These are phyloP conservation scores for Sporothrix mexicana DNA, from an alignment of 2,329 filamentous ascomycete species.

Conservation along the genomic window DNA sequence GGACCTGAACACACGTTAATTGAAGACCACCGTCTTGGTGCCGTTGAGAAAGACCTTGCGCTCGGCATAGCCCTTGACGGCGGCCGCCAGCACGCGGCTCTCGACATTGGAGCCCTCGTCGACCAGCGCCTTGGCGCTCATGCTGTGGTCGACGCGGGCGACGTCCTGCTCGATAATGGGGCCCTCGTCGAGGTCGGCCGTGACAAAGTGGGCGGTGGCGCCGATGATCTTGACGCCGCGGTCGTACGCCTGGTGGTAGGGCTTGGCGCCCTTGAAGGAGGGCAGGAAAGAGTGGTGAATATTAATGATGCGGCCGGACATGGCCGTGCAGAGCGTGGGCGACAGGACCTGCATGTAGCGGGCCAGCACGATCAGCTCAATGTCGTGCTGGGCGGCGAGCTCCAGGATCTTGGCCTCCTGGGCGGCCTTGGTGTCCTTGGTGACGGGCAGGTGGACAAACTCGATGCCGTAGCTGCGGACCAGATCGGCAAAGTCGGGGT, in stretches of 20 bases:
- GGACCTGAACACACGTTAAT: too few relatives aligned
- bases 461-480: conserved; percentile 78
- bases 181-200: conserved; percentile 82
- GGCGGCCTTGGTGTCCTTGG: conserved; percentile 73
- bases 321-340: conserved; percentile 73
- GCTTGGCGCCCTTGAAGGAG: conserved; percentile 85
- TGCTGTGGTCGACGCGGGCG: conserved; percentile 74
- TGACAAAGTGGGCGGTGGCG: conserved; percentile 85
- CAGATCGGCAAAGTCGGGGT: conserved; percentile 72
- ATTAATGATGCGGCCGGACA: conserved; percentile 89
- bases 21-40: conserved; percentile 80
- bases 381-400: conserved; percentile 68
- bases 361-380: conserved; percentile 81
- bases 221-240: conserved; percentile 88
- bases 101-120: conserved; percentile 84
- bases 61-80: conserved; percentile 85
- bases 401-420: conserved; percentile 76
- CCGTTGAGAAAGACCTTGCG: conserved; percentile 78
- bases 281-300: conserved; percentile 89
- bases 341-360: conserved; percentile 89
- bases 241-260: conserved; percentile 87
- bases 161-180: conserved; percentile 89
- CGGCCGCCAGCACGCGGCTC: conserved; percentile 79
- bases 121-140: conserved; percentile 76
- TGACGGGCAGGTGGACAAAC: conserved; percentile 82